Conservation (phyloP, 169 alveolate species). For the Plasmodium gonderi region DNA sequence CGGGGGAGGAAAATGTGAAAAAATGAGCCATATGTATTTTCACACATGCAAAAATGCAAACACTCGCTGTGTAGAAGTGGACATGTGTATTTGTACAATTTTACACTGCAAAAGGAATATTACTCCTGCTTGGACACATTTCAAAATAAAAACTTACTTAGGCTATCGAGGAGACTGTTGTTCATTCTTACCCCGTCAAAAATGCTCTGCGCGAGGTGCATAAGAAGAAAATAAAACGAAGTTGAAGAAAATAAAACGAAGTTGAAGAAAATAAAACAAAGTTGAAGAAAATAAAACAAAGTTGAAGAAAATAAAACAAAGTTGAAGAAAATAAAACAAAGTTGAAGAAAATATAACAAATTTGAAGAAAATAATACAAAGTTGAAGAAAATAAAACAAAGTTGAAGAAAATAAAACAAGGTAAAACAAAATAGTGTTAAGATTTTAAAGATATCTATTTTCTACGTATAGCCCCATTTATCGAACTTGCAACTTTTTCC, state of each 20-base stretch:
- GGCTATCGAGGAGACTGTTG: constrained; percentile 15
- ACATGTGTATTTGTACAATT: not conserved
- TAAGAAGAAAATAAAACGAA: not conserved
- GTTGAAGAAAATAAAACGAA: not conserved
- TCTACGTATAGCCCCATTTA: no score
- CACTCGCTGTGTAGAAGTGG: no score
- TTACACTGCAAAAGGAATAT: not conserved
- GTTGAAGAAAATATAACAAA: not conserved
- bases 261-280: not conserved
- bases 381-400: not conserved
- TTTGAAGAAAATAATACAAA: no score
- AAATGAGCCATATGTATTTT: not conserved
- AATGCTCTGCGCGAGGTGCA: constrained; percentile 26
- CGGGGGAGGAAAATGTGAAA: not conserved
- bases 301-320: not conserved
- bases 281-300: no score
- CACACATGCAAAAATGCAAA: not conserved
- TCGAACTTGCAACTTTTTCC: not conserved
- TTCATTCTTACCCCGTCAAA: constrained; percentile 24
- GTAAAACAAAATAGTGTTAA: not conserved
- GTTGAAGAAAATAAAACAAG: not conserved
- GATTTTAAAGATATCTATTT: not conserved
- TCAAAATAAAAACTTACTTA: constrained; percentile 11
- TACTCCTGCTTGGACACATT: not conserved
- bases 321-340: not conserved